Evolutionary conservation across 306 rosid species (phyloP).

Genomic region (Quillaja saponaria): DNA sequence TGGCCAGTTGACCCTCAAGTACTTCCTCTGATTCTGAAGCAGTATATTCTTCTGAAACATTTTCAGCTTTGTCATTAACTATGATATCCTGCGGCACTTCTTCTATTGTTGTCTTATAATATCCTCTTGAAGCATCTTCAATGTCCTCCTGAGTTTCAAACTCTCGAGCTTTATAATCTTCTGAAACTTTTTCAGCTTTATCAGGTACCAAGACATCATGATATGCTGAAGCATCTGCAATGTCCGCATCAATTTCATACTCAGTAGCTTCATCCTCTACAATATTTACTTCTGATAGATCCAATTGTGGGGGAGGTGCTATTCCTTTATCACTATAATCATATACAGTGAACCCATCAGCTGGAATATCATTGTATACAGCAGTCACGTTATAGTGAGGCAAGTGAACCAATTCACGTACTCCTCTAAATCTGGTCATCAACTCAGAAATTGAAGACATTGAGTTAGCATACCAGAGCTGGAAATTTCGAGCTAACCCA

Average conservation of each 20-base stretch:
- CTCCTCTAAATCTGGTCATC: constrained; percentile 43
- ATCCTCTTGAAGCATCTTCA: constrained; percentile 1
- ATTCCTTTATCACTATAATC: constrained; percentile 26
- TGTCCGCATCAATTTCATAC: background rate
- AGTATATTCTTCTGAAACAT: constrained; percentile 1
- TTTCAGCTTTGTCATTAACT: background rate
- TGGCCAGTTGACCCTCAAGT: constrained; percentile 12
- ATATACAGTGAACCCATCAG: constrained; percentile 34
- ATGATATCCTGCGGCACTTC: background rate
- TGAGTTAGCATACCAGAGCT: constrained; percentile 35
- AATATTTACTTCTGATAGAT: background rate
- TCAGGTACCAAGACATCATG: constrained; percentile 16
- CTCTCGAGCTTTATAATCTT: constrained; percentile 9
- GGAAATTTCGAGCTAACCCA: constrained; percentile 33
- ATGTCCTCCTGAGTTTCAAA: background rate
- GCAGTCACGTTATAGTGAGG: constrained; percentile 54
- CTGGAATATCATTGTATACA: constrained; percentile 23
- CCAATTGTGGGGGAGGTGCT: constrained; percentile 9
- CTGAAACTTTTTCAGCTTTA: background rate
- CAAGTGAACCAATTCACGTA: constrained; percentile 30
- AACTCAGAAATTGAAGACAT: constrained; percentile 39
- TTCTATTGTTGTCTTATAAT: constrained; percentile 15
- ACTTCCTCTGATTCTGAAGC: constrained; percentile 16
- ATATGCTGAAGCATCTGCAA: background rate
- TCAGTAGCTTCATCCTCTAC: constrained; percentile 11